Base-by-base conservation (phyloP, 805 yeast species). In the Yamadazyma tumulicola region DNA sequence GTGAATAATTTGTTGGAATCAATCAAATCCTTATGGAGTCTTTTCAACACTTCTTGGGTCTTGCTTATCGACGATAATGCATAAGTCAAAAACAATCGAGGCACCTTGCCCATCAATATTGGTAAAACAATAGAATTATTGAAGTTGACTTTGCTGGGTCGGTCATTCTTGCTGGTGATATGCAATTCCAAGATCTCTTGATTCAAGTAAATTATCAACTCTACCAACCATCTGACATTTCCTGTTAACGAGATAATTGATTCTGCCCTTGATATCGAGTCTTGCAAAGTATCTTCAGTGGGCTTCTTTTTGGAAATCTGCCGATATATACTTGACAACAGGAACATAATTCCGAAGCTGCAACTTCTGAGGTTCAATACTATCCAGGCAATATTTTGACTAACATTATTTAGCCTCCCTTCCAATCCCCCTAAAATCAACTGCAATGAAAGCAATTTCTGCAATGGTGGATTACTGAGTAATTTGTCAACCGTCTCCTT, bases 171-270 rank as follows among this genome's bases (percentile, higher is more conserved):
- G 50, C 54, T 43, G 39, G 52, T 32, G 36, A 50, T 46, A 16
- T 59, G 41, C 18, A 79, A 47, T 21, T 79, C 73, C 16, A 81
- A 51, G 21, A 83, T 57, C 45, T 91, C 95, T 55, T 89, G 95
- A 35, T 79, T 75, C 26, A 85, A 54, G 42, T 75, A 78, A 1
- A 81, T 76, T 35, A 86, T 67, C 41, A 86, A 75, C 52, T 88
- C 96, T 20, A 86, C 73, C 45, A 85, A 74, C 96, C 97, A 91
- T 48, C 86, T 76, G 6, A 84, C 77, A 25, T 83, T 75, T 0
- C 97, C 97, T n/a, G 85, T 57, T 8, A 79, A 64, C 12, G 67
- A 61, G 28, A 80, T 64, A 3, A 83, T 68, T 41, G 77, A 68
- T 46, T 82, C 88, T 23, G 80, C 81, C 45, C 87, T 66, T 7